A percentile compares a stretch with the other conserved stretches of the same genome.
Evolutionary conservation across 345 rosid species (phyloP).

Genomic region (Populus nigra): DNA sequence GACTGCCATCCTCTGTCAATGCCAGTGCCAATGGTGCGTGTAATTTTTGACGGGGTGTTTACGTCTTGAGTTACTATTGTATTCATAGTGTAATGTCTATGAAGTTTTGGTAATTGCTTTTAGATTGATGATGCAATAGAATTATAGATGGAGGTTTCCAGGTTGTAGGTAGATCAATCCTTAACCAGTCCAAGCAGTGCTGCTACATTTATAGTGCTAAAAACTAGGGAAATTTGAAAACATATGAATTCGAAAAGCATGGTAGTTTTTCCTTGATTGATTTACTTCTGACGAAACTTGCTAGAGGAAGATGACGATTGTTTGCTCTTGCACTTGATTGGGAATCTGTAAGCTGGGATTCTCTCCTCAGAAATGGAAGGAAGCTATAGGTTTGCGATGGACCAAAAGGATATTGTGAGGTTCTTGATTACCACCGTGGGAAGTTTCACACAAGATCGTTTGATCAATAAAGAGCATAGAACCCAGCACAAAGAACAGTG

Average conservation of each 20-base stretch:
- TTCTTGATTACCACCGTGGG: conserved; percentile 39
- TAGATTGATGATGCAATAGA: no score
- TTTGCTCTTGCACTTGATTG: background rate
- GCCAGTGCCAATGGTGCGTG: background rate
- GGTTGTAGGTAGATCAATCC: no score
- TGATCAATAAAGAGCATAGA: conserved; percentile 47
- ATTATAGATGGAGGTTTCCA: no score
- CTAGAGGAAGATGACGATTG: background rate
- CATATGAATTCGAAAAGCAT: background rate
- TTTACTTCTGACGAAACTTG: background rate
- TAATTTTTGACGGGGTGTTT: background rate
- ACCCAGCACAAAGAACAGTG: conserved; percentile 58
- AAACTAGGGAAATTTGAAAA: background rate
- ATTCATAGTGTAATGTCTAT: no score
- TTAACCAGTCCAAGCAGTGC: no score
- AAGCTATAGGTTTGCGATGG: conserved; percentile 42
- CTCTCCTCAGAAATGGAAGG: conserved; percentile 34
- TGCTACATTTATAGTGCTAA: no score
- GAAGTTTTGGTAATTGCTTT: background rate
- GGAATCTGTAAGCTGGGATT: background rate
- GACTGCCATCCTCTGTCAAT: background rate
- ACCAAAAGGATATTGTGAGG: conserved; percentile 42
- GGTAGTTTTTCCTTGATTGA: background rate
- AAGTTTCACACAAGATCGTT: conserved; percentile 43
- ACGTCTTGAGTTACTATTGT: background rate